These are phyloP conservation scores for Gnetum montanum DNA, from an alignment of 75 land plant species.

Conservation along the genomic window DNA sequence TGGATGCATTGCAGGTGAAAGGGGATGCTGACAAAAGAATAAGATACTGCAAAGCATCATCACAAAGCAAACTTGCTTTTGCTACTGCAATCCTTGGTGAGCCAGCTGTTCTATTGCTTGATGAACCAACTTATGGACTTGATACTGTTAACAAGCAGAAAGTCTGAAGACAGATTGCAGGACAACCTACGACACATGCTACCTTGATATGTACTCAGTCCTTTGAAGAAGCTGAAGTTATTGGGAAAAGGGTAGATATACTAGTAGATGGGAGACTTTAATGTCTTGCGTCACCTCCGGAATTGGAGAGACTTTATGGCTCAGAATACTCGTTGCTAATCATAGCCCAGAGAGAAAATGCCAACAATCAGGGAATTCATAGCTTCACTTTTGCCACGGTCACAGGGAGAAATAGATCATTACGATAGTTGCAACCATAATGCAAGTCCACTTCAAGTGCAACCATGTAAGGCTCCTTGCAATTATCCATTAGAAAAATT, in stretches of 20 bases:
- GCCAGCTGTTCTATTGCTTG: slow-evolving; percentile 15
- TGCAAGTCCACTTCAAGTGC: no score
- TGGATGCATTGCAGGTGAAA: slow-evolving; percentile 20
- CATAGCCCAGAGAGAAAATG: slow-evolving; percentile 20
- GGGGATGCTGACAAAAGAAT: slow-evolving; percentile 21
- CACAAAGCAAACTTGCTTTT: slow-evolving; percentile 13
- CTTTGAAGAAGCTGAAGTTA: slow-evolving; percentile 22
- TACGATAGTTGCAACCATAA: slow-evolving; percentile 1
- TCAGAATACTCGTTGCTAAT: slow-evolving; percentile 20
- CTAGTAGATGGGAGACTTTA: slow-evolving; percentile 20
- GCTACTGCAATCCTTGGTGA: slow-evolving; percentile 19
- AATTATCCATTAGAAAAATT: no score
- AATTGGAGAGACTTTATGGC: slow-evolving; percentile 17
- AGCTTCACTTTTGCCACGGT: slow-evolving; percentile 12
- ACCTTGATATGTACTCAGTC: slow-evolving; percentile 26
- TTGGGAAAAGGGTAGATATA: slow-evolving; percentile 27
- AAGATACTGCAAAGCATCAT: slow-evolving; percentile 14
- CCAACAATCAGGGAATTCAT: slow-evolving; percentile 12
- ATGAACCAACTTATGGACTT: slow-evolving; percentile 22
- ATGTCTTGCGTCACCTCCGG: slow-evolving; percentile 24
- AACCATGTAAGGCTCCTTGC: no score
- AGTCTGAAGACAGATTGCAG: slow-evolving; percentile 21
- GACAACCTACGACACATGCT: slow-evolving; percentile 13
- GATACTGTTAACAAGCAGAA: slow-evolving; percentile 13
- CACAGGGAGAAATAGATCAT: background rate